Percentiles rank a stretch among this genome's conserved stretches.
phyloP scores from a whole-genome alignment of 2,329 filamentous ascomycete species.

The Diplodia scrobiculata region DNA sequence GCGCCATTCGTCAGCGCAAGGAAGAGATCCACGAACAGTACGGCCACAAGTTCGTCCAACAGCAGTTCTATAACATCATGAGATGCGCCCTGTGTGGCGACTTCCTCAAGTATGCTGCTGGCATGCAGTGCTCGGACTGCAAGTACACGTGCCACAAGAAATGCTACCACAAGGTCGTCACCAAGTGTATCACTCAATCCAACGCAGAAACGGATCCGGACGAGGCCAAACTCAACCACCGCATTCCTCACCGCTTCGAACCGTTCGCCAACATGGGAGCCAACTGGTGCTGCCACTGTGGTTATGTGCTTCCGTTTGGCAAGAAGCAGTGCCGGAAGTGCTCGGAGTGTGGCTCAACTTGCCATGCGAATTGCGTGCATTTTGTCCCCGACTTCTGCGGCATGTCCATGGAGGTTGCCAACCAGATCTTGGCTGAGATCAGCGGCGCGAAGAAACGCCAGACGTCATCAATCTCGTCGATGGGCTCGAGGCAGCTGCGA shows the following conservation, averaged over 20 bases:
- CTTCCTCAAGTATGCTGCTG: slow-evolving; percentile 96
- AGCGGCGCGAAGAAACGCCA: slow-evolving; percentile 74
- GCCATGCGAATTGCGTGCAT: slow-evolving; percentile 87
- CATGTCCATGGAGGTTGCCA: slow-evolving; percentile 97
- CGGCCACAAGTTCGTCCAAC: slow-evolving; percentile 97
- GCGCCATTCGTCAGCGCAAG: slow-evolving; percentile 94
- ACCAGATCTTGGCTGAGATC: slow-evolving; percentile 87
- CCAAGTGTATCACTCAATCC: slow-evolving; percentile 99
- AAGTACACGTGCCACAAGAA: slow-evolving; percentile 99
- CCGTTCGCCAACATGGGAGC: slow-evolving; percentile 97
- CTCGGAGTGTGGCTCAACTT: slow-evolving; percentile 89
- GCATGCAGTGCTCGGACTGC: slow-evolving; percentile 99
- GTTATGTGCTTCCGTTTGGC: slow-evolving; percentile 90
- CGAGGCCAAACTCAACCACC: slow-evolving; percentile 99
- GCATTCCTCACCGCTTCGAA: slow-evolving; percentile 95
- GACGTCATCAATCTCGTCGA: slow-evolving; percentile 53
- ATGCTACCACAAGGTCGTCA: slow-evolving; percentile 94
- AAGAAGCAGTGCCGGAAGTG: slow-evolving; percentile 95
- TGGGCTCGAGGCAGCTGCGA: slow-evolving; percentile 70
- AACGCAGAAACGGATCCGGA: slow-evolving; percentile 98
- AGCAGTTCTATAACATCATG: slow-evolving; percentile 99
- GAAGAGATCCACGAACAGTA: slow-evolving; percentile 99
- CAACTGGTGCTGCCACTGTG: slow-evolving; percentile 99
- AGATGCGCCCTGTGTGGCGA: slow-evolving; percentile 96
- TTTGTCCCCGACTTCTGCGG: slow-evolving; percentile 98